These are phyloP conservation scores for Ogataea saltuana DNA, from an alignment of 805 yeast species.

Conservation along the genomic window DNA sequence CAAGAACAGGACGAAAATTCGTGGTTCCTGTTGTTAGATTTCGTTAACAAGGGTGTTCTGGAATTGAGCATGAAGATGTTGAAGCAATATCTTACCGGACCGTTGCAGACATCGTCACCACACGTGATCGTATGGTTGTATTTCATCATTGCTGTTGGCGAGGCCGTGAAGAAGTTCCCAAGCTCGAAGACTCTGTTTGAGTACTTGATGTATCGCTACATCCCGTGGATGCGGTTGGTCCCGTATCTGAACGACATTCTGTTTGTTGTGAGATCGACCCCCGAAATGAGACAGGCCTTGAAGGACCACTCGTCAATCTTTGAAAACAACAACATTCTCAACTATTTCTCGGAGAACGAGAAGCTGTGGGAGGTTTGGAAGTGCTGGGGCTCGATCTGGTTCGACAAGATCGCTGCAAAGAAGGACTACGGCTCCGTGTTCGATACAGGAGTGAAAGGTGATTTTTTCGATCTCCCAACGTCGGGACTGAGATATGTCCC, in stretches of 20 bases:
- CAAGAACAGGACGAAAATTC: conserved; percentile 36
- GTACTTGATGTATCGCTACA: conserved; percentile 52
- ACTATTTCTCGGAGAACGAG: conserved; percentile 58
- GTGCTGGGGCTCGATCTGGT: conserved; percentile 85
- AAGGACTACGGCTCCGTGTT: conserved; percentile 49
- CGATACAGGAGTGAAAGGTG: conserved; percentile 58
- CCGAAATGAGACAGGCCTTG: conserved; percentile 20
- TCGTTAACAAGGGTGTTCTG: conserved; percentile 61
- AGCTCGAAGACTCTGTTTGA: conserved; percentile 47
- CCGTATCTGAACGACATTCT: conserved; percentile 63
- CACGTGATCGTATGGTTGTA: conserved; percentile 79
- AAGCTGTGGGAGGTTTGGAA: conserved; percentile 76
- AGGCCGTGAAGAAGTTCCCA: conserved; percentile 50
- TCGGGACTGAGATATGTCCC: conserved; percentile 56
- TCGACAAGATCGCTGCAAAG: conserved; percentile 57
- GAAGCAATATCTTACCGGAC: conserved; percentile 67
- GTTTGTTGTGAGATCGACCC: conserved; percentile 33
- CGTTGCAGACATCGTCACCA: conserved; percentile 67
- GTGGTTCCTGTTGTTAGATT: conserved; percentile 60
- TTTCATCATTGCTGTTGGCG: conserved; percentile 64
- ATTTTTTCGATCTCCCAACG: conserved; percentile 63
- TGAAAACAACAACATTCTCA: conserved; percentile 38
- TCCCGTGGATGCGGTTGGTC: conserved; percentile 71
- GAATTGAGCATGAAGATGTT: conserved; percentile 70
- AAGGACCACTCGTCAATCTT: conserved; percentile 13